These are phyloP conservation scores for Pisolithus albus DNA, from an alignment of 768 basidiomycete genomes.

Conservation along the genomic window DNA sequence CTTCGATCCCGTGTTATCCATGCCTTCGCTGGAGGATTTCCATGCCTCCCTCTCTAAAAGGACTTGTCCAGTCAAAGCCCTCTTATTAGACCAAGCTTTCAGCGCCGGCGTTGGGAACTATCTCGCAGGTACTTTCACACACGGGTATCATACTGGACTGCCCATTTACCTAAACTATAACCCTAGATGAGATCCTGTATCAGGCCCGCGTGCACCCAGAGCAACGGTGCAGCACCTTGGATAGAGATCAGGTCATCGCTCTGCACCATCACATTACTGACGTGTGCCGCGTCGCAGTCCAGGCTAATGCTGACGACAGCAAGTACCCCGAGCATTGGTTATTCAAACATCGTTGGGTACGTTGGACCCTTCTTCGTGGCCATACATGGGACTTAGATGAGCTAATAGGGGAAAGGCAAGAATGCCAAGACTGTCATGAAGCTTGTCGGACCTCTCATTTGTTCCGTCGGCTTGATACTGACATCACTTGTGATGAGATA, in stretches of 20 bases:
- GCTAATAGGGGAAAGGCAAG: slow-evolving; percentile 50
- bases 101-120: slow-evolving; percentile 80
- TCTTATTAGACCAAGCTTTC: slow-evolving; percentile 76
- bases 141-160: neutral
- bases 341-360: slow-evolving; percentile 64
- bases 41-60: slow-evolving; percentile 41
- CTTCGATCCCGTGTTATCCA: slow-evolving; percentile 69
- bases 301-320: slow-evolving; percentile 60
- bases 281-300: slow-evolving; percentile 56
- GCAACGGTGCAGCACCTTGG: slow-evolving; percentile 52
- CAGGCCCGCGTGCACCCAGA: slow-evolving; percentile 70
- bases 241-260: slow-evolving; percentile 39
- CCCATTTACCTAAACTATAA: neutral
- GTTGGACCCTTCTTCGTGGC: neutral
- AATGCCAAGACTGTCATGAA: slow-evolving; percentile 39
- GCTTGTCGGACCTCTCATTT: slow-evolving; percentile 31
- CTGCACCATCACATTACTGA: slow-evolving; percentile 48
- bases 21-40: slow-evolving; percentile 55
- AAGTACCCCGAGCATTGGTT: slow-evolving; percentile 66
- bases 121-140: slow-evolving; percentile 53
- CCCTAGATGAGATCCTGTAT: slow-evolving; percentile 63
- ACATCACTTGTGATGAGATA: slow-evolving; percentile 21
- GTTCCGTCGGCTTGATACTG: neutral
- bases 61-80: slow-evolving; percentile 61
- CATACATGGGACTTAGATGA: slow-evolving; percentile 9